Conservation (phyloP, 2,329 filamentous ascomycete species). For the Monosporascus sp. region DNA sequence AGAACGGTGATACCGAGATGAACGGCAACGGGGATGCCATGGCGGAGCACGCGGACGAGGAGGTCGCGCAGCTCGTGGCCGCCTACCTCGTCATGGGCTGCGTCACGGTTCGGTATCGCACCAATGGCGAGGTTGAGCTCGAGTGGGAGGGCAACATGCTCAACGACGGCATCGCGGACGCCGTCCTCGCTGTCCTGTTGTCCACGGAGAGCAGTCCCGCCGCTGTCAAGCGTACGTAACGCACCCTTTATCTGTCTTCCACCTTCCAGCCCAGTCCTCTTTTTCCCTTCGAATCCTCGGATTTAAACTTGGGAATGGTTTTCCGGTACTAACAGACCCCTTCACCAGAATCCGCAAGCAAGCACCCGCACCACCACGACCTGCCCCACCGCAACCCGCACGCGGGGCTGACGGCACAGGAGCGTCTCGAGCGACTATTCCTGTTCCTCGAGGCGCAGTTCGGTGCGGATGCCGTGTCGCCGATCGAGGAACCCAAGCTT, state of each 20-base stretch:
- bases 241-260: not conserved
- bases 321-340: not conserved
- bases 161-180: constrained; percentile 97
- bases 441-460: constrained; percentile 98
- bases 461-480: constrained; percentile 72
- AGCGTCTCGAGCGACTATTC: constrained; percentile 78
- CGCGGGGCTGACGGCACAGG: constrained; percentile 62
- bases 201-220: constrained; percentile 92
- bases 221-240: constrained; percentile 74
- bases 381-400: constrained; percentile 63
- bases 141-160: constrained; percentile 98
- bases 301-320: no score
- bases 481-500: constrained; percentile 63
- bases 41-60: constrained; percentile 58
- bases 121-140: constrained; percentile 75
- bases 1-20: constrained; percentile 30
- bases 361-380: constrained; percentile 47
- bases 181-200: constrained; percentile 86
- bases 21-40: constrained; percentile 27
- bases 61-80: constrained; percentile 50
- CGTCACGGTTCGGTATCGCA: constrained; percentile 72
- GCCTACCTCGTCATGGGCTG: constrained; percentile 82
- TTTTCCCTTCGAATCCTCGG: constrained; percentile 2
- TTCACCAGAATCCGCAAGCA: constrained; percentile 52
- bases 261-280: constrained; percentile 20